These are phyloP conservation scores for Penicillium malachiteum DNA, from an alignment of 495 filamentous ascomycete species.

Conservation along the genomic window DNA sequence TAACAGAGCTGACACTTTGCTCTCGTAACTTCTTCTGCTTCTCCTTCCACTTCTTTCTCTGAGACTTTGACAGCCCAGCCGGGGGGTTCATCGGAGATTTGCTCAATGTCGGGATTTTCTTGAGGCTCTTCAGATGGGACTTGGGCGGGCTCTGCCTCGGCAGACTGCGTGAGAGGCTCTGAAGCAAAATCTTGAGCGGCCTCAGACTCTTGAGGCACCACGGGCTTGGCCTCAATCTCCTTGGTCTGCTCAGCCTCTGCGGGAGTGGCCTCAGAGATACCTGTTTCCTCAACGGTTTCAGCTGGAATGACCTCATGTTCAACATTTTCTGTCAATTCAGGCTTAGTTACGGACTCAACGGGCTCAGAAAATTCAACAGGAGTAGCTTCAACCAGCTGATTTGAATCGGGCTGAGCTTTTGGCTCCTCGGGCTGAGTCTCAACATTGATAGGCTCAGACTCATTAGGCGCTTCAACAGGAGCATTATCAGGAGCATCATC, in stretches of 20 bases:
- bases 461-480: no score
- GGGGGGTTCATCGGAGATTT: neutral
- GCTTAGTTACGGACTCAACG: neutral
- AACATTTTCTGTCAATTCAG: conserved; percentile 1
- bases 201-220: neutral
- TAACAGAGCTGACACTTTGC: conserved; percentile 1
- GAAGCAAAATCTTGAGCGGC: neutral
- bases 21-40: conserved; percentile 16
- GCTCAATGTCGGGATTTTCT: neutral
- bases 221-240: neutral
- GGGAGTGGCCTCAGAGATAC: neutral
- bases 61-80: conserved; percentile 4
- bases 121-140: conserved; percentile 1
- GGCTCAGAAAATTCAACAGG: conserved; percentile 1
- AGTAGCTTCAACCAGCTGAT: neutral
- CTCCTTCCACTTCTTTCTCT: conserved; percentile 44
- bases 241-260: conserved; percentile 4
- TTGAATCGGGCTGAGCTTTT: no score
- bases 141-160: conserved; percentile 1
- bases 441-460: no score
- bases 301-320: neutral
- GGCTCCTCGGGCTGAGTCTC: conserved; percentile 4
- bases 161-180: neutral
- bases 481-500: no score
- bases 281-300: neutral